phyloP scores from a whole-genome alignment of 2,329 filamentous ascomycete genomes.

The Xylaria sp. region DNA sequence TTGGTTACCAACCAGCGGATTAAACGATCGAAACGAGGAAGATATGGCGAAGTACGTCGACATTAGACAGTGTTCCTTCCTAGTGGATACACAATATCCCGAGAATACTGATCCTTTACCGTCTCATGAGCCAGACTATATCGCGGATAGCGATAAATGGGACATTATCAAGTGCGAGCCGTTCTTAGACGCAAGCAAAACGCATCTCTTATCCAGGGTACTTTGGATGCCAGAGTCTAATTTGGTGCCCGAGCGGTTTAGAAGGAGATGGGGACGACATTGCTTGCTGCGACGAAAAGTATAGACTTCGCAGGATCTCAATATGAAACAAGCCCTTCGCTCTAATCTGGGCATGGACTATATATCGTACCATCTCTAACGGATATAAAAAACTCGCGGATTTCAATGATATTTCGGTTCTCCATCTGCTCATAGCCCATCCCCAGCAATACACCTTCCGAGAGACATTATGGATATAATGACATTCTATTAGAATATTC shows the following conservation, averaged over 20 bases:
- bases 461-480: not conserved
- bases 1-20: conserved; percentile 78
- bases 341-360: not conserved
- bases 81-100: conserved; percentile 87
- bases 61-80: conserved; percentile 75
- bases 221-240: conserved; percentile 80
- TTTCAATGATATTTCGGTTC: not conserved
- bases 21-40: conserved; percentile 92
- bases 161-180: conserved; percentile 73
- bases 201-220: conserved; percentile 73
- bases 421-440: not conserved
- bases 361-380: not conserved
- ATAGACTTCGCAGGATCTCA: conserved; percentile 24
- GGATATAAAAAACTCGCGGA: not conserved
- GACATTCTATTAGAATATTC: not conserved
- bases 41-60: conserved; percentile 87
- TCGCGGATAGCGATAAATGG: conserved; percentile 77
- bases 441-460: not conserved
- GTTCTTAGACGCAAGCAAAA: conserved; percentile 82
- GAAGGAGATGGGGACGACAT: conserved; percentile 84
- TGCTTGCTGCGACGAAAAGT: conserved; percentile 74
- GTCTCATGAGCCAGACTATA: conserved; percentile 78
- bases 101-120: conserved; percentile 57
- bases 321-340: conserved; percentile 1
- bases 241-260: conserved; percentile 71